Conservation (phyloP, 768 basidiomycete genomes). For the Suillus luteus region DNA sequence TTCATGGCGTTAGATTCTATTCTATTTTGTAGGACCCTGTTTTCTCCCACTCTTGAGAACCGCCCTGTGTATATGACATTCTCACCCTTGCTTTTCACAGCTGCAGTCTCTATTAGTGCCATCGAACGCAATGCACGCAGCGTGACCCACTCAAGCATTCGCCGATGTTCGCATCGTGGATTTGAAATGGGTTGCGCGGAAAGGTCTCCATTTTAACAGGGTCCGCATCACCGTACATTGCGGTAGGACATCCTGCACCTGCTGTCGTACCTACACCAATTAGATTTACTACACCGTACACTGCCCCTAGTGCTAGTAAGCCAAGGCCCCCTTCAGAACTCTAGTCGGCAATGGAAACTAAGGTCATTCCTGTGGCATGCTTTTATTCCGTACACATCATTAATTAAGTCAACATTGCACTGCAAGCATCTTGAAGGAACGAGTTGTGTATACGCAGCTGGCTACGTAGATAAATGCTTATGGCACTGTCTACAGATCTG, state of each 20-base stretch:
- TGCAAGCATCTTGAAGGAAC: neutral
- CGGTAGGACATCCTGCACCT: neutral
- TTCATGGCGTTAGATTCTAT: conserved; percentile 1
- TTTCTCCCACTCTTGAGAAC: conserved; percentile 23
- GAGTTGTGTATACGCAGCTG: too few relatives aligned
- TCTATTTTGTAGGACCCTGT: neutral
- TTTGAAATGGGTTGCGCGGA: neutral
- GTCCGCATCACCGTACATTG: neutral
- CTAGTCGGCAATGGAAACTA: neutral
- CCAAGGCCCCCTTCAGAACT: neutral
- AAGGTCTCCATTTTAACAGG: conserved; percentile 1
- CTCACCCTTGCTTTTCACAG: conserved; percentile 16
- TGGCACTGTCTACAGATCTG: neutral
- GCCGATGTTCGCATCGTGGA: neutral
- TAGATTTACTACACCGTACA: neutral
- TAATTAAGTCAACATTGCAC: neutral
- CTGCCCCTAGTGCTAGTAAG: neutral
- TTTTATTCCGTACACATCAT: neutral
- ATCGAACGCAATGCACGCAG: conserved; percentile 13
- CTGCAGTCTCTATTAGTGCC: conserved; percentile 11
- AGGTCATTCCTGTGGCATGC: neutral
- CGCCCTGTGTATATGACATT: neutral
- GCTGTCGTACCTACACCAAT: neutral
- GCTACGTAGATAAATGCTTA: neutral
- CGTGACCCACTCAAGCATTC: conserved; percentile 4